phyloP scores from a whole-genome alignment of 225 moss, liverwort and hornwort species.

The Polytrichum formosum region DNA sequence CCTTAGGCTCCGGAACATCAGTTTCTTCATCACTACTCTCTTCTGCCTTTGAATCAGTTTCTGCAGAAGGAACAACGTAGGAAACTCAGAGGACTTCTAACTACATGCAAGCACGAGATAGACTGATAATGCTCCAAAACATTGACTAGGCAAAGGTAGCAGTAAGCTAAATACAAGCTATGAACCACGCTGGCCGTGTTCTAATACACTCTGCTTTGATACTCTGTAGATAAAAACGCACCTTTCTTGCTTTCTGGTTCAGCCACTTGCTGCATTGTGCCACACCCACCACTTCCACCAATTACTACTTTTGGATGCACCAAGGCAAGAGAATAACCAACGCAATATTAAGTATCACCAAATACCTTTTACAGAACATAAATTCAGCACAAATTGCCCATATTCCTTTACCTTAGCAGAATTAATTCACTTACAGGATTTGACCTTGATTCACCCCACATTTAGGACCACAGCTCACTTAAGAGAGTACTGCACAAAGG shows the following conservation, averaged over 20 bases:
- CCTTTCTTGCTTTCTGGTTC: constrained; percentile 32
- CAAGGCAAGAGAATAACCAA: not conserved
- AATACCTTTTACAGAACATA: no score
- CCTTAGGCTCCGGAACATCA: constrained; percentile 33
- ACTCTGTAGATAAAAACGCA: constrained; percentile 8
- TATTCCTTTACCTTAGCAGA: no score
- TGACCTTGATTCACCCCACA: no score
- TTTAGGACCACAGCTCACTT: no score
- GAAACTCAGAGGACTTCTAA: no score
- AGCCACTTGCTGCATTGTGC: constrained; percentile 58
- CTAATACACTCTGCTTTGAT: no score
- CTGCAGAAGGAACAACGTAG: constrained; percentile 5
- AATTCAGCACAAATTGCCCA: no score
- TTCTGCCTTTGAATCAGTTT: constrained; percentile 17
- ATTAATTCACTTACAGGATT: no score
- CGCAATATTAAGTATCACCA: no score
- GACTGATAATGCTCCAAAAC: not conserved
- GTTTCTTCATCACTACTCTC: constrained; percentile 41
- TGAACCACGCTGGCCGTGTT: no score
- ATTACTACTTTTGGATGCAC: not conserved
- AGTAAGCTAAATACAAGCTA: no score
- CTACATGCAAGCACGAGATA: not conserved
- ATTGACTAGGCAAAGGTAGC: not conserved
- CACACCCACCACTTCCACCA: constrained; percentile 1
- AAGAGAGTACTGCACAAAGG: no score